Evolutionary conservation across 345 rosid species (phyloP).

Genomic region (Anacardium occidentale): DNA sequence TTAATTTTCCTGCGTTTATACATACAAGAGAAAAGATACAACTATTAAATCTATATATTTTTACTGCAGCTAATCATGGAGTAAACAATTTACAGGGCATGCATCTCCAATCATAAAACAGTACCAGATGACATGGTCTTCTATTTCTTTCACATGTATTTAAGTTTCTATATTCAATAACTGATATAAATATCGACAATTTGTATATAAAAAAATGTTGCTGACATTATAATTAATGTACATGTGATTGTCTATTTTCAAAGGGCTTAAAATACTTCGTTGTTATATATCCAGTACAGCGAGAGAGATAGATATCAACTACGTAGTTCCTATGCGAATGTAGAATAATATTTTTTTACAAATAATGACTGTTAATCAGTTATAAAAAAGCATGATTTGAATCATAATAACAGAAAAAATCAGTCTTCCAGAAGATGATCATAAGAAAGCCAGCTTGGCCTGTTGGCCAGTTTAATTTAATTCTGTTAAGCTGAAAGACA

Average conservation of each 20-base stretch:
- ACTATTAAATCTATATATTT: not conserved
- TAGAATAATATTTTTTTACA: no score
- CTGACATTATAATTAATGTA: not conserved
- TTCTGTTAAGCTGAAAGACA: no score
- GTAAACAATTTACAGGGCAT: not conserved
- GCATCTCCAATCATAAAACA: not conserved
- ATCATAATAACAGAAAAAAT: no score
- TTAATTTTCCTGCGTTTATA: slow-evolving; percentile 1
- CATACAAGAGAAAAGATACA: not conserved
- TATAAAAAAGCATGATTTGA: no score
- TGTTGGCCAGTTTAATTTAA: no score
- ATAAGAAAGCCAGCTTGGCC: no score
- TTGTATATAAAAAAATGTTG: not conserved
- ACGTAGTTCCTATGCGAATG: no score
- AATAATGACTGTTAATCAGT: no score
- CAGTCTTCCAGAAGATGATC: no score
- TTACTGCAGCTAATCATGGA: no score
- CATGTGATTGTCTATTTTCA: slow-evolving; percentile 14
- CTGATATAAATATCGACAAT: not conserved
- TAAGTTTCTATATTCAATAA: no score
- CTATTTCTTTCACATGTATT: not conserved
- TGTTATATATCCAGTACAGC: not conserved
- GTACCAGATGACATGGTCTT: not conserved
- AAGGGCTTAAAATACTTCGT: not conserved
- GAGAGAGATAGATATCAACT: not conserved